Evolutionary conservation across 768 basidiomycete species (phyloP).

Genomic region (Kondoa subrosea): DNA sequence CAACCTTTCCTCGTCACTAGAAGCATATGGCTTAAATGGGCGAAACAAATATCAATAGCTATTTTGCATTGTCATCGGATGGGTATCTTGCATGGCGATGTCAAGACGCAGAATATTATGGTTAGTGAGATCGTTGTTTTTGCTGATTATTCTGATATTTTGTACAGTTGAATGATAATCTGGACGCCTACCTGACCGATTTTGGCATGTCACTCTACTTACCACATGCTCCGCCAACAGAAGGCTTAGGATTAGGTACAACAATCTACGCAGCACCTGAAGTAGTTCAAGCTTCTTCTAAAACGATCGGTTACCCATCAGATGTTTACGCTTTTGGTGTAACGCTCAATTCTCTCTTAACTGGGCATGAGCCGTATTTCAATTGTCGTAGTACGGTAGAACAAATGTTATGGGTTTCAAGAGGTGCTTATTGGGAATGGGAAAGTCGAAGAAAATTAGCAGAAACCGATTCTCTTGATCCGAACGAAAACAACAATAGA

Average conservation of each 20-base stretch:
- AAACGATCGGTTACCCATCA: conserved; percentile 33
- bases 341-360: conserved; percentile 33
- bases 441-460: conserved; percentile 31
- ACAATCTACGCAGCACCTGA: conserved; percentile 36
- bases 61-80: conserved; percentile 28
- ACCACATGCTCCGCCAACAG: conserved; percentile 29
- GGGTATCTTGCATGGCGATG: conserved; percentile 36
- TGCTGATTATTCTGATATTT: background rate
- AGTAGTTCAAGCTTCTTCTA: conserved; percentile 30
- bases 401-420: conserved; percentile 33
- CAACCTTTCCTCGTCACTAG: conserved; percentile 21
- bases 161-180: background rate
- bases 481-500: conserved; percentile 9
- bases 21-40: conserved; percentile 29
- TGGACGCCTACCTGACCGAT: conserved; percentile 34
- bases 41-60: conserved; percentile 29
- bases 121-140: conserved; percentile 19
- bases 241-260: conserved; percentile 35
- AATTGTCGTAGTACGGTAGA: conserved; percentile 30
- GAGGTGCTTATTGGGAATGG: conserved; percentile 34
- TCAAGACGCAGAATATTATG: conserved; percentile 36
- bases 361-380: conserved; percentile 34
- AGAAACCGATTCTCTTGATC: no score
- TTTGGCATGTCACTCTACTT: conserved; percentile 35
- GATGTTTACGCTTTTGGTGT: conserved; percentile 38